Conservation (phyloP, 2,329 filamentous ascomycete species). For the Cercospora sp. region DNA sequence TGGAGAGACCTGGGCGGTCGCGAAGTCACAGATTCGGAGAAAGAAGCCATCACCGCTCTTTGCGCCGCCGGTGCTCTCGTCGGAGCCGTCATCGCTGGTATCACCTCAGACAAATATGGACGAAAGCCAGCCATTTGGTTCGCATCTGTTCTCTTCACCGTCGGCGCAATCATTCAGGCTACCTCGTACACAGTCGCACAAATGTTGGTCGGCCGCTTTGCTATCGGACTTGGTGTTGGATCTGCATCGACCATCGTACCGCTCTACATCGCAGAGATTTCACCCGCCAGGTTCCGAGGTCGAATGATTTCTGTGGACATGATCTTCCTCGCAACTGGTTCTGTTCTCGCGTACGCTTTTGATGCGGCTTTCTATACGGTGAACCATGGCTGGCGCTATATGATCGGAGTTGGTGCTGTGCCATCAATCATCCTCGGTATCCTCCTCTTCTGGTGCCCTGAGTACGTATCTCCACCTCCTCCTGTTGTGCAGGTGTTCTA, state of each 20-base stretch:
- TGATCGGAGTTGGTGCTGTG: conserved; percentile 41
- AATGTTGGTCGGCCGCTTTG: conserved; percentile 5
- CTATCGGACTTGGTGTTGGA: conserved; percentile 50
- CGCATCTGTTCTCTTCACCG: not conserved
- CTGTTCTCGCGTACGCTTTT: conserved; percentile 40
- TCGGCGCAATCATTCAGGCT: not conserved
- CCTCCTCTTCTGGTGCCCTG: conserved; percentile 42
- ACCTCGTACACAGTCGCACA: conserved; percentile 34
- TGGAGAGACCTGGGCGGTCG: conserved; percentile 38
- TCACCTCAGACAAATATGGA: not conserved
- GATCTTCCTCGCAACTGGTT: conserved; percentile 37
- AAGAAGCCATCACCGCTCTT: conserved; percentile 24
- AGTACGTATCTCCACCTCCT: conserved; percentile 1
- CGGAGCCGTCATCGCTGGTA: not conserved
- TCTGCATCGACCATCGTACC: conserved; percentile 45
- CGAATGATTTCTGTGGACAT: conserved; percentile 45
- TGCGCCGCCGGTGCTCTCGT: not conserved
- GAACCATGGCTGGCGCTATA: conserved; percentile 36
- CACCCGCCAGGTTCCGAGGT: conserved; percentile 50
- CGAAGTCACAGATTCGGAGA: conserved; percentile 38
- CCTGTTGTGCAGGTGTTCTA: not conserved
- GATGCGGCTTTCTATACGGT: conserved; percentile 42
- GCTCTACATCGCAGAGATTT: conserved; percentile 53
- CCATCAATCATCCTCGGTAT: conserved; percentile 41
- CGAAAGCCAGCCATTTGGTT: not conserved